phyloP scores from a whole-genome alignment of 768 basidiomycete genomes.

The Collybia mongolica region DNA sequence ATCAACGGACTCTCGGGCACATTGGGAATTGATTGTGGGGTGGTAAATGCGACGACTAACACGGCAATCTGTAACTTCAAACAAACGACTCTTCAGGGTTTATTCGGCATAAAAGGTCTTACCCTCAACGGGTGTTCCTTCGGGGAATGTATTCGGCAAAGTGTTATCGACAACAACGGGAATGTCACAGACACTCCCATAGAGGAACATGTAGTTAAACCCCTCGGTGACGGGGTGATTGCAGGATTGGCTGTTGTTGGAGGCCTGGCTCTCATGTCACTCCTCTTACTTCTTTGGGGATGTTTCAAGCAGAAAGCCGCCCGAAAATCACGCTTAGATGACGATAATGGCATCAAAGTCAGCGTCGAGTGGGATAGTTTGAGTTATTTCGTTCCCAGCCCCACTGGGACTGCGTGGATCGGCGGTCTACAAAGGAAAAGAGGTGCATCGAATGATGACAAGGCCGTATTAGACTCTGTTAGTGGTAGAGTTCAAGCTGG shows the following conservation, averaged over 20 bases:
- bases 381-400: slow-evolving; percentile 56
- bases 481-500: slow-evolving; percentile 75
- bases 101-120: slow-evolving; percentile 81
- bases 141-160: slow-evolving; percentile 88
- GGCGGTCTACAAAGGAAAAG: slow-evolving; percentile 12
- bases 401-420: slow-evolving; percentile 6
- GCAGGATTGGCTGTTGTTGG: slow-evolving; percentile 89
- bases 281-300: slow-evolving; percentile 64
- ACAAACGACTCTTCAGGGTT: slow-evolving; percentile 57
- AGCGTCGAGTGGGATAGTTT: slow-evolving; percentile 68
- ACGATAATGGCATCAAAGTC: slow-evolving; percentile 48
- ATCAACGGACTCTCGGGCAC: slow-evolving; percentile 68
- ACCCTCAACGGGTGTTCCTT: slow-evolving; percentile 70
- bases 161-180: slow-evolving; percentile 61
- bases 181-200: slow-evolving; percentile 29
- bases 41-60: slow-evolving; percentile 38
- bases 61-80: slow-evolving; percentile 73
- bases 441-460: slow-evolving; percentile 38
- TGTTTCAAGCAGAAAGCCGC: slow-evolving; percentile 61
- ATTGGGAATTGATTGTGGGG: slow-evolving; percentile 67
- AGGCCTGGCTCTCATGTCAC: slow-evolving; percentile 51
- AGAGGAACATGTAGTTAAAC: slow-evolving; percentile 28
- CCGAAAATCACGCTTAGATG: slow-evolving; percentile 37
- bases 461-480: slow-evolving; percentile 68
- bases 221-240: slow-evolving; percentile 81